Evolutionary conservation across 202 grass and related monocot genomes (phyloP).

Genomic region (Zoysia matrella): DNA sequence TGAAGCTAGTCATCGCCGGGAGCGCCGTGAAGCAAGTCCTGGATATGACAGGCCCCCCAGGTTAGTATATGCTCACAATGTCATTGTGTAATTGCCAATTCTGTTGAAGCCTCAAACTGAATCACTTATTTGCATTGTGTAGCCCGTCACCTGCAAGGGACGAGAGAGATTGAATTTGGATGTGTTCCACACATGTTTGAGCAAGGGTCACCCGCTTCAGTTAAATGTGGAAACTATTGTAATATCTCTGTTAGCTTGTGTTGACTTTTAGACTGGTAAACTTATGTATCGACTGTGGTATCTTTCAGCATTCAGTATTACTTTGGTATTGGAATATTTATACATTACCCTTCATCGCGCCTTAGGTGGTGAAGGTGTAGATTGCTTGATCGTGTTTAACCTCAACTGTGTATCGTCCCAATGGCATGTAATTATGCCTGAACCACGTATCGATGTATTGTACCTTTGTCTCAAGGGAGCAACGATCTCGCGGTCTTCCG

Average conservation of each 20-base stretch:
- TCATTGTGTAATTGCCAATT: neutral
- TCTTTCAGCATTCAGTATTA: neutral
- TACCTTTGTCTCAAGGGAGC: neutral
- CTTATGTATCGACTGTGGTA: neutral
- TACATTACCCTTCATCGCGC: neutral
- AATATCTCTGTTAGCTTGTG: neutral
- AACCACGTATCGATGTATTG: neutral
- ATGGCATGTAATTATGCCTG: neutral
- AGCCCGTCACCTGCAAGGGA: constrained; percentile 54
- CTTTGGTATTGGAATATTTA: neutral
- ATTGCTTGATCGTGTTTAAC: neutral
- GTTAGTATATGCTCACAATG: constrained; percentile 20
- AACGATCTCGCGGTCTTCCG: neutral
- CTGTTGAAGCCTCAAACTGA: neutral
- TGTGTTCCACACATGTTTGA: neutral
- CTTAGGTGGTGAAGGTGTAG: neutral
- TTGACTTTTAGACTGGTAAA: neutral
- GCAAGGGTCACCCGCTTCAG: neutral
- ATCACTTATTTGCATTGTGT: constrained; percentile 32
- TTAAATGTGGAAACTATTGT: neutral
- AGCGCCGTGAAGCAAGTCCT: constrained; percentile 51
- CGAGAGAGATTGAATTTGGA: constrained; percentile 42
- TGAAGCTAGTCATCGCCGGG: constrained; percentile 7
- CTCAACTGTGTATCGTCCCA: neutral
- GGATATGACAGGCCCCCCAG: constrained; percentile 58